Evolutionary conservation across 192 early-diverging fungal genomes (phyloP).

Genomic region (Coemansia sp.): DNA sequence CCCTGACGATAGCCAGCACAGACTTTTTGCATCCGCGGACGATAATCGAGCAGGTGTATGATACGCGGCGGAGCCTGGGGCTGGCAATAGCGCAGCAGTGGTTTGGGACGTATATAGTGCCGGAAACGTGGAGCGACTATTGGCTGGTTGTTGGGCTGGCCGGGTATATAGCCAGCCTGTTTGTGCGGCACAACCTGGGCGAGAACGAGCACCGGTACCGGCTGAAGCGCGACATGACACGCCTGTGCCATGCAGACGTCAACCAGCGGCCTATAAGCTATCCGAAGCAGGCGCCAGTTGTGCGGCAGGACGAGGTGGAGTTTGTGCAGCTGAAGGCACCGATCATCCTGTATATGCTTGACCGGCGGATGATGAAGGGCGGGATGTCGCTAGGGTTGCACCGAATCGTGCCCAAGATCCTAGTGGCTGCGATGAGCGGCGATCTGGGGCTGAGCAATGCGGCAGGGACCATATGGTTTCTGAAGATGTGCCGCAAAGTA

Average conservation of each 20-base stretch:
- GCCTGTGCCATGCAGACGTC: conserved; percentile 79
- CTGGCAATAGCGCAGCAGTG: conserved; percentile 84
- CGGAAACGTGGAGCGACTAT: conserved; percentile 73
- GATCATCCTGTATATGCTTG: conserved; percentile 90
- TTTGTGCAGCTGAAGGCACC: conserved; percentile 85
- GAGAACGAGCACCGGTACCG: conserved; percentile 87
- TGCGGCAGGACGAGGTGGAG: conserved; percentile 62
- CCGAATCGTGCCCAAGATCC: conserved; percentile 78
- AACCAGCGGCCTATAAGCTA: conserved; percentile 86
- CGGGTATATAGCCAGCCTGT: conserved; percentile 71
- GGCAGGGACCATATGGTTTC: conserved; percentile 69
- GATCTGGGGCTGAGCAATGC: conserved; percentile 58
- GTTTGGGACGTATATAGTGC: conserved; percentile 87
- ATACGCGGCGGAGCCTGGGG: conserved; percentile 70
- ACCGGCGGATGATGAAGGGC: conserved; percentile 78
- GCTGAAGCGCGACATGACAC: conserved; percentile 77
- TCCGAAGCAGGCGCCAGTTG: conserved; percentile 53
- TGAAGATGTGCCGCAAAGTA: conserved; percentile 81
- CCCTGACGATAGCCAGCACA: conserved; percentile 72
- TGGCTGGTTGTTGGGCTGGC: conserved; percentile 88
- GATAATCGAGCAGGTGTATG: conserved; percentile 88
- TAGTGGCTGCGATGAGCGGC: conserved; percentile 73
- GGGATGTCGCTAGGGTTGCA: conserved; percentile 67
- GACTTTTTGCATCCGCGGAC: conserved; percentile 67
- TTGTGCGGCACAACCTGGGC: conserved; percentile 79